Percentiles rank a stretch among this genome's conserved stretches.
Conservation (phyloP, 2,329 filamentous ascomycete species). For the Nemania serpens region DNA sequence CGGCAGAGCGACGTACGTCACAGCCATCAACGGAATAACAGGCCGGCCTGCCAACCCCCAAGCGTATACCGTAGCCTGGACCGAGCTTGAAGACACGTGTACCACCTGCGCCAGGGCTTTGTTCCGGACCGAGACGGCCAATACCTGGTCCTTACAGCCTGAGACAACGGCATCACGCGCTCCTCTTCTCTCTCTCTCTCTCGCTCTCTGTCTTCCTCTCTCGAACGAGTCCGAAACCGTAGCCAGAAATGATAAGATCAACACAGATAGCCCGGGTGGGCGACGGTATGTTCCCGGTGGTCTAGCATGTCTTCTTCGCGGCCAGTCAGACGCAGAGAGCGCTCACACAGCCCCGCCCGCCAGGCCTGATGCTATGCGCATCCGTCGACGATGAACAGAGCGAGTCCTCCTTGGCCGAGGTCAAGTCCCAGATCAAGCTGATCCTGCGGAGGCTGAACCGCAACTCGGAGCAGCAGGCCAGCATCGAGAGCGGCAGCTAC, state of each 20-base stretch:
- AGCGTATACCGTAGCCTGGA: conserved; percentile 15
- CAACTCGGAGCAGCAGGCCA: conserved; percentile 88
- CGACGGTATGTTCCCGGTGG: conserved; percentile 65
- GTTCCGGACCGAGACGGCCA: conserved; percentile 2
- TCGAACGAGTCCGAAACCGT: conserved; percentile 1
- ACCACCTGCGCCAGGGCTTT: conserved; percentile 12
- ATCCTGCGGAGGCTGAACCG: conserved; percentile 86
- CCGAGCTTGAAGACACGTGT: conserved; percentile 31
- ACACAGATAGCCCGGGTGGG: conserved; percentile 88
- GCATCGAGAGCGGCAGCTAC: conserved; percentile 82
- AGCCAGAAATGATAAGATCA: conserved; percentile 75
- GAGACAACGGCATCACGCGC: not conserved
- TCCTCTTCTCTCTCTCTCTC: not conserved
- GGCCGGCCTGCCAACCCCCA: not conserved
- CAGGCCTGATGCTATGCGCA: conserved; percentile 92
- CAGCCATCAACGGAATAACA: not conserved
- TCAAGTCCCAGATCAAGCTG: conserved; percentile 89
- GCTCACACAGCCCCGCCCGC: conserved; percentile 23
- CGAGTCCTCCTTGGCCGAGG: conserved; percentile 78
- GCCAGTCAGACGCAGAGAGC: conserved; percentile 22
- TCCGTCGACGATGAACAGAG: conserved; percentile 88
- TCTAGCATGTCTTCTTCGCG: conserved; percentile 21
- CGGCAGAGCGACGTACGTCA: not conserved
- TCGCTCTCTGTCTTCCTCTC: too few relatives aligned
- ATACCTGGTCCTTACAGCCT: not conserved